These are phyloP conservation scores for Paramecium tetraurelia DNA, from an alignment of 73 alveolate genomes.

Conservation along the genomic window DNA sequence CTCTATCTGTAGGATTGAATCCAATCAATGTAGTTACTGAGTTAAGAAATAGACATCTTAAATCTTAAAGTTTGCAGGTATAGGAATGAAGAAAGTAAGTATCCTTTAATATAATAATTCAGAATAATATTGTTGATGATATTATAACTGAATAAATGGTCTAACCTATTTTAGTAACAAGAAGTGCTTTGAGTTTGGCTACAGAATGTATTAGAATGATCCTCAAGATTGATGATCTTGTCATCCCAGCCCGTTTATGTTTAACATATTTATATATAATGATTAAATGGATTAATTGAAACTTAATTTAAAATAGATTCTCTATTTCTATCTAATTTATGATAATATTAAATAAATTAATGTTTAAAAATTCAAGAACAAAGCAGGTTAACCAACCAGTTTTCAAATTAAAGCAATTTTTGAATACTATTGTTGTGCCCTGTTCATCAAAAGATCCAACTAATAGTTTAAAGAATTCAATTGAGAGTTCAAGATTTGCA, in stretches of 20 bases:
- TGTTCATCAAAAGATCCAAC: not conserved
- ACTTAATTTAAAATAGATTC: not conserved
- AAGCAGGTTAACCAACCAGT: not conserved
- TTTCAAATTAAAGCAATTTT: not conserved
- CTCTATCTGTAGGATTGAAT: conserved; percentile 75
- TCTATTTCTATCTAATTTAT: no score
- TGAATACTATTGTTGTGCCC: not conserved
- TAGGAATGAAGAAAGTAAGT: conserved; percentile 85
- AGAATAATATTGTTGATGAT: conserved; percentile 78
- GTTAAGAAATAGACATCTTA: conserved; percentile 93
- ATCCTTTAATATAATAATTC: not conserved
- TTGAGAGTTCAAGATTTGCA: not conserved
- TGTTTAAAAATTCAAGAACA: not conserved
- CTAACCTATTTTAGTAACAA: conserved; percentile 97
- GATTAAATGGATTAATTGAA: not conserved
- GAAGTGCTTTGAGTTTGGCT: conserved; percentile 94
- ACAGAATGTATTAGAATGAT: conserved; percentile 99
- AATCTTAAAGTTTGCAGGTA: conserved; percentile 91
- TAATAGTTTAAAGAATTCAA: not conserved
- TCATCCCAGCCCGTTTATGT: conserved; percentile 36
- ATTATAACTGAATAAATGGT: conserved; percentile 97
- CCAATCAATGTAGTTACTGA: conserved; percentile 97
- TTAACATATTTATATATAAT: not conserved
- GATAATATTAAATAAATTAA: not conserved
- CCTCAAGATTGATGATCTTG: conserved; percentile 98